Base-by-base conservation (phyloP, 352 stramenopile genomes). In the Phytophthora agathidicida region DNA sequence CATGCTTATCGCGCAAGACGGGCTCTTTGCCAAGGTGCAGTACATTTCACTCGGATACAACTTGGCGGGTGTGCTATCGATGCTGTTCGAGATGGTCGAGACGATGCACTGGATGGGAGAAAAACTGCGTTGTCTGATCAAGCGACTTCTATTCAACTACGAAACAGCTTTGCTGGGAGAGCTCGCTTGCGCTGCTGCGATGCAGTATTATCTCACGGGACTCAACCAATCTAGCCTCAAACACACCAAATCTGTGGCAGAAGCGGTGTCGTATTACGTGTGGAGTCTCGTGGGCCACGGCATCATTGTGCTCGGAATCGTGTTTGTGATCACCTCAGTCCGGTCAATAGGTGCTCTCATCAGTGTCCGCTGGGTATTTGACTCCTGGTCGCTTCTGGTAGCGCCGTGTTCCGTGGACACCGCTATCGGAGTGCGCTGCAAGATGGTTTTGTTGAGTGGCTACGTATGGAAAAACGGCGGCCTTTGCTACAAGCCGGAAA, bases 31-130 rank as follows among this genome's bases (percentile, higher is more conserved):
- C 1, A 73, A 73, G 20, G 47, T 73, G 10, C 65, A 73, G 38
- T 73, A 73, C 16, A 65, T 73, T 14, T 73, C 65, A 0, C 32
- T 73, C 7, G 65, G 65, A 13, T 73, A 73, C 43, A 73, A 73
- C 24, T 33, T 73, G 33, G 51, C 64, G 3, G 51, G 64, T 3
- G 36, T 73, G 16, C 20, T 68, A 7, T 68, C 64, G 22, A 60
- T 68, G 33, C 17, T 73, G 23, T 68, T 73, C n/a, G 64, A 73
- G 13, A 53, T 68, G 43, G 45, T 68, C 1, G 45, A 73, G 27
- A 47, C 58, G 1, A 73, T 63, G 49, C 57, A 65, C 19, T 61
- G 50, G 58, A 67, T 68, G 41, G 14, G 42, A 0, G 58, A 73
- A 19, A 59, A 55, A 7, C 4, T 47, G 13, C 46, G 56, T 5